A percentile compares a stretch with the other conserved stretches of the same genome.
phyloP scores from a whole-genome alignment of 2,329 filamentous ascomycete species.

The Fusarium veterinarium region DNA sequence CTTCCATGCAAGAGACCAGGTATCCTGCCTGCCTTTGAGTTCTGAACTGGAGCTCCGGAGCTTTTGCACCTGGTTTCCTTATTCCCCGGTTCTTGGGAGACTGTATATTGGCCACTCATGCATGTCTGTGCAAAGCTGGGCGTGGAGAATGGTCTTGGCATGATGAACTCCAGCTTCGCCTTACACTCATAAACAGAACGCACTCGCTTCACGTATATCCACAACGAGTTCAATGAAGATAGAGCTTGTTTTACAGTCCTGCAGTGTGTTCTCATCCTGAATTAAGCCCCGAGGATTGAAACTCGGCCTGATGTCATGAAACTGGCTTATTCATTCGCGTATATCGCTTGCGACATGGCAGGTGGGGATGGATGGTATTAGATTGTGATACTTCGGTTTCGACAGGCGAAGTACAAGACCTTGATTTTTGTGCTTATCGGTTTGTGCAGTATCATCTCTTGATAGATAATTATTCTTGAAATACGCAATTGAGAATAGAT shows the following conservation, averaged over 20 bases:
- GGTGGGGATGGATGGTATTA: not conserved
- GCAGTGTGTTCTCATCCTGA: not conserved
- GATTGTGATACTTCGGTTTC: not conserved
- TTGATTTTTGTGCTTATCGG: not conserved
- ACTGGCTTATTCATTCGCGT: not conserved
- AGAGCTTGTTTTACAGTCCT: not conserved
- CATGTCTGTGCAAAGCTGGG: not conserved
- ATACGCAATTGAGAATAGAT: not conserved
- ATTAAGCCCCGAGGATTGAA: not conserved
- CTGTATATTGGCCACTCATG: not conserved
- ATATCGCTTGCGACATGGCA: not conserved
- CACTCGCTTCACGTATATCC: not conserved
- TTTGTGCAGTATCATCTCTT: not conserved
- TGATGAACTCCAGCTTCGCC: not conserved
- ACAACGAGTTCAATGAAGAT: not conserved
- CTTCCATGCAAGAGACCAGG: not conserved
- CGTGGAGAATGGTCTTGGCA: constrained; percentile 28
- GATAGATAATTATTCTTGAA: not conserved
- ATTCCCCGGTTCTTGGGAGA: not conserved
- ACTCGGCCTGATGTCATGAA: not conserved
- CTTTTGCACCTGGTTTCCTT: constrained; percentile 9
- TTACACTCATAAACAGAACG: not conserved
- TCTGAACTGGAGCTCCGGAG: not conserved
- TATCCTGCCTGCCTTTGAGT: not conserved
- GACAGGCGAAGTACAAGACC: not conserved